phyloP scores from a whole-genome alignment of 208 protist species.

The Pavlovales sp. region DNA sequence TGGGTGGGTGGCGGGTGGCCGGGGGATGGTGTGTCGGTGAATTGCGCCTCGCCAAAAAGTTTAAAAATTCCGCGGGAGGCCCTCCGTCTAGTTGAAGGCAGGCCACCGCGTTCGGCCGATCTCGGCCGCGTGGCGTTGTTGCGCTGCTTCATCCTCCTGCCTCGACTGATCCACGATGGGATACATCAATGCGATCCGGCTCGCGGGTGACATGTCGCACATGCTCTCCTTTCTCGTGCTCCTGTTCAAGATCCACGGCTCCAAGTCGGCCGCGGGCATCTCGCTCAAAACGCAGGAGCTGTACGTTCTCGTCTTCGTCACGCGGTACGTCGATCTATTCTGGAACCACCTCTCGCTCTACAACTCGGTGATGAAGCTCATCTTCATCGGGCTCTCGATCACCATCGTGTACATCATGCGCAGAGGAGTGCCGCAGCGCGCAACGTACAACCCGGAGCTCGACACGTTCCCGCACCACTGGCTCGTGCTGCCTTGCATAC shows the following conservation, averaged over 20 bases:
- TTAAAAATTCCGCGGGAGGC: too few species aligned
- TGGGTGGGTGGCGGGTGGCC: too few species aligned
- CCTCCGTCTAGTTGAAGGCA: too few species aligned
- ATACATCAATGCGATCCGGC: slow-evolving; percentile 78
- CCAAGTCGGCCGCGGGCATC: slow-evolving; percentile 76
- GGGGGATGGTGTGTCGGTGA: too few species aligned
- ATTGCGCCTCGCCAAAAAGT: too few species aligned
- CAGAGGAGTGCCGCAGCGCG: slow-evolving; percentile 60
- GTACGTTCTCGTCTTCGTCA: slow-evolving; percentile 81
- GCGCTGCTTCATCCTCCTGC: too few species aligned
- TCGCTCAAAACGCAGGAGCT: slow-evolving; percentile 87
- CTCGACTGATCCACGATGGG: neutral
- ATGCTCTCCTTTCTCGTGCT: slow-evolving; percentile 80
- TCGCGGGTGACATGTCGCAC: slow-evolving; percentile 83
- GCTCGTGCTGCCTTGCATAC: slow-evolving; percentile 33
- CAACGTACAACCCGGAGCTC: slow-evolving; percentile 80
- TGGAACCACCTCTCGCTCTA: slow-evolving; percentile 74
- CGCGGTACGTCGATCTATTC: slow-evolving; percentile 87
- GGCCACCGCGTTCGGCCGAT: too few species aligned
- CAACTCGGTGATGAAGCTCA: slow-evolving; percentile 87
- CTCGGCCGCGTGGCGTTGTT: too few species aligned
- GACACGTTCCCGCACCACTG: slow-evolving; percentile 62
- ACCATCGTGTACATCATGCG: slow-evolving; percentile 86
- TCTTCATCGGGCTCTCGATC: slow-evolving; percentile 77
- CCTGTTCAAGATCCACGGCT: slow-evolving; percentile 80